Evolutionary conservation across 306 rosid species (phyloP).

Genomic region (Vigna trinervia): DNA sequence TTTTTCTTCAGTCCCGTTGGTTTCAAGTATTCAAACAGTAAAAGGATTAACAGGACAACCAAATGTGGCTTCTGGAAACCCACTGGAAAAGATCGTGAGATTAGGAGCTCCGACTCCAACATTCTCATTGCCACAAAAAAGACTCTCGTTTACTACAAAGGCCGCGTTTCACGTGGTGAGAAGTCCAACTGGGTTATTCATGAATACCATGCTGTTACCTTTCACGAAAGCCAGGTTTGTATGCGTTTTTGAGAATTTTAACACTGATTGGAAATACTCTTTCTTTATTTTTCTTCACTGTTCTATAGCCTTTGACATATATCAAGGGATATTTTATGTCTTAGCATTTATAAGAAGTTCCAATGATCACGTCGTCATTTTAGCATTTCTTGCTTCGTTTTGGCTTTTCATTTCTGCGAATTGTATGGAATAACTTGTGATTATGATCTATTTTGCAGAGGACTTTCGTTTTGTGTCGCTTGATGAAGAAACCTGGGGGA

Average conservation of each 20-base stretch:
- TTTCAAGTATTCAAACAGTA: conserved; percentile 48
- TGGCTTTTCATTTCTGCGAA: conserved; percentile 5
- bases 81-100: conserved; percentile 55
- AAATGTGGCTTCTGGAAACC: conserved; percentile 68
- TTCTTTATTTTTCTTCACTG: conserved; percentile 1
- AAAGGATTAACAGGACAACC: conserved; percentile 53
- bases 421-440: conserved; percentile 9
- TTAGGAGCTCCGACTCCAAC: conserved; percentile 41
- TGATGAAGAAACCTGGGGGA: conserved; percentile 51
- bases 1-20: conserved; percentile 57
- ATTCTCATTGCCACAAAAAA: conserved; percentile 62
- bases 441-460: conserved; percentile 48
- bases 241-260: not conserved
- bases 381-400: not conserved
- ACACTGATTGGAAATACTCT: not conserved
- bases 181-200: conserved; percentile 69
- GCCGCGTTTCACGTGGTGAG: conserved; percentile 35
- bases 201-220: conserved; percentile 55
- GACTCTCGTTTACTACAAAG: conserved; percentile 60
- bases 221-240: conserved; percentile 49
- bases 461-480: conserved; percentile 55
- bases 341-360: too few species aligned
- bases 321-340: too few species aligned
- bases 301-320: not conserved
- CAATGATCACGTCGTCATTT: too few species aligned